phyloP scores from a whole-genome alignment of 176 grass and related monocot genomes.

The Olyra latifolia region DNA sequence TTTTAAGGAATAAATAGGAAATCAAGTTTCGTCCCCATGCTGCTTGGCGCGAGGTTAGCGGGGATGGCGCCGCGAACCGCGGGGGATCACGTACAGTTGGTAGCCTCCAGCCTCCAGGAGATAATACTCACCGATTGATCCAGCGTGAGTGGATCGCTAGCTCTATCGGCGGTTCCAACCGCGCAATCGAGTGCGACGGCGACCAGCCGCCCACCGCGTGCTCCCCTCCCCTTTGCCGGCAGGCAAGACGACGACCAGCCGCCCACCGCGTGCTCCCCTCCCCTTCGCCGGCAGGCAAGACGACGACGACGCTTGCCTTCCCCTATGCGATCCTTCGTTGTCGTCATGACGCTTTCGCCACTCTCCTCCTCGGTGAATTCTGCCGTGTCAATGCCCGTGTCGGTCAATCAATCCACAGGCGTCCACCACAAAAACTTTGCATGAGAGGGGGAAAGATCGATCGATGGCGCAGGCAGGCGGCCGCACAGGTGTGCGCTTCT shows the following conservation, averaged over 20 bases:
- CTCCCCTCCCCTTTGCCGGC: not conserved
- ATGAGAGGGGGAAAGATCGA: slow-evolving; percentile 44
- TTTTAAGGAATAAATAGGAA: too few species aligned
- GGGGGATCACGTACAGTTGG: not conserved
- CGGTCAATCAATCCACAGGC: not conserved
- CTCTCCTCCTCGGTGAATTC: not conserved
- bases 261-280: not conserved
- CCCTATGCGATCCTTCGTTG: not conserved
- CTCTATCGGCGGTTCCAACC: not conserved
- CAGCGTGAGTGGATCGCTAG: not conserved
- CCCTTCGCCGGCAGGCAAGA: not conserved
- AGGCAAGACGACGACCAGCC: slow-evolving; percentile 4
- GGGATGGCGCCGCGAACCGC: too few species aligned
- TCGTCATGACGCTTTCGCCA: slow-evolving; percentile 9
- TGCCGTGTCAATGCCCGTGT: not conserved
- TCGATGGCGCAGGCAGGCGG: slow-evolving; percentile 15
- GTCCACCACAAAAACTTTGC: not conserved
- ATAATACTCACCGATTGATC: not conserved
- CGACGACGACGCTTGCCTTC: slow-evolving; percentile 11
- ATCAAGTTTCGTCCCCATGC: too few species aligned
- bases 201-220: not conserved
- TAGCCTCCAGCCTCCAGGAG: not conserved
- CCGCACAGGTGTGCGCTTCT: slow-evolving; percentile 24
- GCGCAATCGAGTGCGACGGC: not conserved
- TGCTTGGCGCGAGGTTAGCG: too few species aligned